A percentile compares a stretch with the other conserved stretches of the same genome.
Evolutionary conservation across 176 grass and related monocot genomes (phyloP).

Genomic region (Elaeis guineensis): DNA sequence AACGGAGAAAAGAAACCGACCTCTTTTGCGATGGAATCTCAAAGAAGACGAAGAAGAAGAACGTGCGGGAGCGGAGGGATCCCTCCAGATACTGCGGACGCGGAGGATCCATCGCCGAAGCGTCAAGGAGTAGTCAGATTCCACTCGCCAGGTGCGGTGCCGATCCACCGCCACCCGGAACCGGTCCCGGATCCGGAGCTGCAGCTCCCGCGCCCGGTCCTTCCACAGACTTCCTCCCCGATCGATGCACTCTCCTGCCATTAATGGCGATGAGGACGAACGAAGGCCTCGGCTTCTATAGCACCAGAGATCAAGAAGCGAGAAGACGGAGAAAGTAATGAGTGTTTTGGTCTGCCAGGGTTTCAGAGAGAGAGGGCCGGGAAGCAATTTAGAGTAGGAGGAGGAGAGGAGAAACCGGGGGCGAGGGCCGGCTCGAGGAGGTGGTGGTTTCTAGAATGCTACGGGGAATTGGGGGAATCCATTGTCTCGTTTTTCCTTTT

Average conservation of each 20-base stretch:
- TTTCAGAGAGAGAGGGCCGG: too few relatives aligned
- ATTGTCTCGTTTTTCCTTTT: too few relatives aligned
- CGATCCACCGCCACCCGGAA: conserved; percentile 66
- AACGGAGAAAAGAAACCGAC: conserved; percentile 7
- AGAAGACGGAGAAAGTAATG: too few relatives aligned
- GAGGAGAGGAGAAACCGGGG: too few relatives aligned
- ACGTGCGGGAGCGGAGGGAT: conserved; percentile 6
- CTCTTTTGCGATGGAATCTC: conserved; percentile 70
- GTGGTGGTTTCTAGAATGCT: too few relatives aligned
- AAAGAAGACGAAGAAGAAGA: conserved; percentile 35
- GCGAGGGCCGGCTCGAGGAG: too few relatives aligned
- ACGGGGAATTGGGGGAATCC: too few relatives aligned
- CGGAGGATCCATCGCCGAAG: conserved; percentile 50
- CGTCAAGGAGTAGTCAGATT: conserved; percentile 30
- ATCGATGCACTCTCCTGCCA: conserved; percentile 34
- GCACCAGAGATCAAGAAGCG: too few relatives aligned
- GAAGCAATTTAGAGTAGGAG: too few relatives aligned
- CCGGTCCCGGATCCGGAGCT: conserved; percentile 63
- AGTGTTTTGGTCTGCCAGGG: too few relatives aligned
- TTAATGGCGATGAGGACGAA: conserved; percentile 3
- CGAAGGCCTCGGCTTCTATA: too few relatives aligned
- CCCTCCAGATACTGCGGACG: conserved; percentile 29
- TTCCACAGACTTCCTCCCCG: conserved; percentile 49
- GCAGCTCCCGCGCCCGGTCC: conserved; percentile 51
- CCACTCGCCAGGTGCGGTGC: conserved; percentile 31